Percentiles rank a stretch among this genome's conserved stretches.
Conservation (phyloP, 306 rosid genomes). For the Cicer bijugum region DNA sequence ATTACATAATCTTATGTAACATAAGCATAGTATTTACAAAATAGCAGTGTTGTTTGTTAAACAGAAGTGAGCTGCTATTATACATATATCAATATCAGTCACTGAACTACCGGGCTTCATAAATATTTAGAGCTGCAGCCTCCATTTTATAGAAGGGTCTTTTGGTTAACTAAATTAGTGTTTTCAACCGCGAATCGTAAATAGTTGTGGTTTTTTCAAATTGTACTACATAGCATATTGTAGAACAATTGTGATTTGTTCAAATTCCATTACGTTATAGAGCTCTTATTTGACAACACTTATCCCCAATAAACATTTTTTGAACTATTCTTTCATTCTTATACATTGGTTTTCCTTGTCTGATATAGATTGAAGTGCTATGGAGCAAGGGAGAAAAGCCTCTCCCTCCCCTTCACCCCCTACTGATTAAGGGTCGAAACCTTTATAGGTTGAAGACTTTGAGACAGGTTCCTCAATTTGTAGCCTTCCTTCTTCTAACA, state of each 20-base stretch:
- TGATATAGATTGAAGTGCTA: constrained; percentile 79
- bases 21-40: constrained; percentile 2
- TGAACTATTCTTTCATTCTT: constrained; percentile 24
- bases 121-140: neutral
- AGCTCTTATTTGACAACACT: too few relatives aligned
- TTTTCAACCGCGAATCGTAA: too few relatives aligned
- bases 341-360: constrained; percentile 16
- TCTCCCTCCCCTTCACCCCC: constrained; percentile 81
- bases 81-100: neutral
- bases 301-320: constrained; percentile 6
- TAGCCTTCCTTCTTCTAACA: constrained; percentile 35
- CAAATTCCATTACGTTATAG: too few relatives aligned
- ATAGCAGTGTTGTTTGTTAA: constrained; percentile 3
- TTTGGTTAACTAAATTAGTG: neutral
- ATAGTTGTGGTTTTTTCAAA: too few relatives aligned
- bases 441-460: constrained; percentile 81
- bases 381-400: constrained; percentile 96
- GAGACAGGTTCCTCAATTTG: constrained; percentile 71
- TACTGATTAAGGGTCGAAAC: constrained; percentile 87
- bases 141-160: constrained; percentile 16
- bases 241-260: too few relatives aligned
- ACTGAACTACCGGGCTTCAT: constrained; percentile 6
- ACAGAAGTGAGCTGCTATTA: neutral
- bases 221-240: too few relatives aligned
- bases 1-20: neutral